Conservation (phyloP, 805 yeast species). For the Pichia eremophila region DNA sequence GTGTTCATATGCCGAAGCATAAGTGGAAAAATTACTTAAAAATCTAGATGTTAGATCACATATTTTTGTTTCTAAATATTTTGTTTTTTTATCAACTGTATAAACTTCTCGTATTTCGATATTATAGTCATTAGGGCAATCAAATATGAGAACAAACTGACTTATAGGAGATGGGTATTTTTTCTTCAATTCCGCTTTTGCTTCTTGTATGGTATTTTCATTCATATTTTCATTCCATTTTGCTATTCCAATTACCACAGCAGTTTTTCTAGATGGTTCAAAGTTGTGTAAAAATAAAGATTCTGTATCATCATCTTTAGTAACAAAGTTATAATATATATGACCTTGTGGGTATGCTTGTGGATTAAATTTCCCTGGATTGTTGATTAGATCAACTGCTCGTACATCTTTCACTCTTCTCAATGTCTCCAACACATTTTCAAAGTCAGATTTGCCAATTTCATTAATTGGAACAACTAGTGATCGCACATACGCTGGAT, state of each 20-base stretch:
- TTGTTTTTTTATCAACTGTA: slow-evolving; percentile 12
- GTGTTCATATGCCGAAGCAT: slow-evolving; percentile 66
- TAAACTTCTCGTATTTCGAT: slow-evolving; percentile 7
- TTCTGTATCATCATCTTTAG: slow-evolving; percentile 36
- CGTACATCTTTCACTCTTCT: slow-evolving; percentile 51
- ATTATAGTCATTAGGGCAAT: slow-evolving; percentile 26
- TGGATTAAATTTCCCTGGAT: slow-evolving; percentile 63
- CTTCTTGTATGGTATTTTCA: slow-evolving; percentile 18
- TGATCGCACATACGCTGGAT: slow-evolving; percentile 59
- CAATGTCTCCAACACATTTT: slow-evolving; percentile 34
- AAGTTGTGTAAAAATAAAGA: slow-evolving; percentile 70
- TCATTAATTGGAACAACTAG: slow-evolving; percentile 60
- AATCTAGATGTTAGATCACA: slow-evolving; percentile 66
- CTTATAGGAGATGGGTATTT: slow-evolving; percentile 43
- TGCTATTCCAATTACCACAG: slow-evolving; percentile 45
- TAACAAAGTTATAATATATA: slow-evolving; percentile 47
- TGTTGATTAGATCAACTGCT: slow-evolving; percentile 67
- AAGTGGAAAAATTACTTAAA: slow-evolving; percentile 52
- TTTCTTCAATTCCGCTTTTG: slow-evolving; percentile 33
- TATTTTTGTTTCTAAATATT: slow-evolving; percentile 49
- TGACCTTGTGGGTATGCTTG: slow-evolving; percentile 77
- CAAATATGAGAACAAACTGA: slow-evolving; percentile 48
- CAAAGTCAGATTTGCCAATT: slow-evolving; percentile 34
- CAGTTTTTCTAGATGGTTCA: slow-evolving; percentile 79
- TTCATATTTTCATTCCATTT: slow-evolving; percentile 21